Conservation (phyloP, 2,329 filamentous ascomycete genomes). For the Aspergillus brunneoviolaceus region DNA sequence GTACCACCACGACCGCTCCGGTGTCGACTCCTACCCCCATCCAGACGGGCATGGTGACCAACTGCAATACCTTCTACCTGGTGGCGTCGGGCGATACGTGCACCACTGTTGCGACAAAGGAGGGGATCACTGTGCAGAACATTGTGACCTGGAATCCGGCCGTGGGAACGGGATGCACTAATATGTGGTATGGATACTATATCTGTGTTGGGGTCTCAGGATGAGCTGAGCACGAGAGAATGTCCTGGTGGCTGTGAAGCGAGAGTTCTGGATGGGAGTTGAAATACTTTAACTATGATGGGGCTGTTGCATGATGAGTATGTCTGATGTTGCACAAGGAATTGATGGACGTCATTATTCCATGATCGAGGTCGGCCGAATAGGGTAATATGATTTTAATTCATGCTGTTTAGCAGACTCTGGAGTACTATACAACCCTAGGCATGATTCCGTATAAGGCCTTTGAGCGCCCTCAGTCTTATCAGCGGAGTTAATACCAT, state of each 20-base stretch:
- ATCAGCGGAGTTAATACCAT: too few relatives aligned
- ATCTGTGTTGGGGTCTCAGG: neutral
- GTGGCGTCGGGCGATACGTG: constrained; percentile 3
- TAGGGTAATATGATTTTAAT: neutral
- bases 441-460: too few relatives aligned
- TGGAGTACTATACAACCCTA: too few relatives aligned
- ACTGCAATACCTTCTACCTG: constrained; percentile 2
- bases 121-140: neutral
- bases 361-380: neutral
- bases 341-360: neutral
- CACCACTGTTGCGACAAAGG: constrained; percentile 4
- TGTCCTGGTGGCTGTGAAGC: neutral
- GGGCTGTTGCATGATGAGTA: neutral
- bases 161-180: neutral
- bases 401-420: too few relatives aligned
- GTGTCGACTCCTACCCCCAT: neutral
- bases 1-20: neutral
- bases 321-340: neutral
- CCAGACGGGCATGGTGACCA: constrained; percentile 3
- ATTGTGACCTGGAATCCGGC: constrained; percentile 3
- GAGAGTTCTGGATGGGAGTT: too few relatives aligned
- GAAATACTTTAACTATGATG: neutral
- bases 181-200: constrained; percentile 3
- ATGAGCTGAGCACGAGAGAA: neutral
- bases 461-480: too few relatives aligned